Base-by-base conservation (phyloP, 2,329 filamentous ascomycete species). In the Clarireedia sp. region DNA sequence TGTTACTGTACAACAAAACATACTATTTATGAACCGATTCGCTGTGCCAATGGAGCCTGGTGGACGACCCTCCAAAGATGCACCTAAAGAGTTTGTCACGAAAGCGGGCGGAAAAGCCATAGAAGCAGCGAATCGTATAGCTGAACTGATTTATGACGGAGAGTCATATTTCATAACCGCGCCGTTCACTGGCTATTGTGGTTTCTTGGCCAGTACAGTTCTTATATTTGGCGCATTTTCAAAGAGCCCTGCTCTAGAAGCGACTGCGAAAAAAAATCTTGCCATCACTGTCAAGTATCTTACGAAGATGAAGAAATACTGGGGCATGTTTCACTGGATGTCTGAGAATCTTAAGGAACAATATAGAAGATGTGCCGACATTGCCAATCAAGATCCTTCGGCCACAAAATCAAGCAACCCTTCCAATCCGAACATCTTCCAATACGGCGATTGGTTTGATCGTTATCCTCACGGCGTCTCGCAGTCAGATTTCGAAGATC, bases 281-380 rank as follows among this genome's bases (percentile, higher is more conserved):
- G 84, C 87, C 1, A 88, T 85, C 61, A 97, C 96, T 62, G 87
- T 97, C 64, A 89, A 87, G 66, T 97, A 94, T 65, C 74, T 99
- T 45, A 86, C 87, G 54, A 94, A 89, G 71, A 95, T 97, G 89
- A 96, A 96, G 75, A 89, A 89, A 58, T 91, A 94, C 66, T 99
- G 94, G 94, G 94, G 92, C 58, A 95, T 96, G 87, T 96, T 97
- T 68, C 89, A 96, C 68, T 96, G 90, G 73, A 91, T 97, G 80
- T 86, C 90, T 0, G 91, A 97, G 68, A 94, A 92, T 65, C 78
- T 96, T 37, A 90, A 94, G 57, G 87, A 92, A 54, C 83, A 95
- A 59, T 99, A 96, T 68, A 83, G 87, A 51, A 82, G 84, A 48
- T 92, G 90, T 63, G 85, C 90, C 16, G 90, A 96, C 69, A 86